Conservation (phyloP, 345 rosid species). For the Citrus glauca region DNA sequence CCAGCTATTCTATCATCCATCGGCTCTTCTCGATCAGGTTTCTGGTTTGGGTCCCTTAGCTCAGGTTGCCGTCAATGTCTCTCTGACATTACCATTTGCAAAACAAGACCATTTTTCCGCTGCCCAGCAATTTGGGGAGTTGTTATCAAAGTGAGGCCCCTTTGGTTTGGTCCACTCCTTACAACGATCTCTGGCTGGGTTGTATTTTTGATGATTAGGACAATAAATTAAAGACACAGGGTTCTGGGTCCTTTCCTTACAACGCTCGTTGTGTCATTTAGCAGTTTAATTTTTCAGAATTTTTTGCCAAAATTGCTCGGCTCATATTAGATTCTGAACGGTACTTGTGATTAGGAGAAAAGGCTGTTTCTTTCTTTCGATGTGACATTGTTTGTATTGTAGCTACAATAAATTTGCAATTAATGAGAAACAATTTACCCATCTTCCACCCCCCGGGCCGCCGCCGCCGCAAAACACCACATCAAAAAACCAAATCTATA, state of each 20-base stretch:
- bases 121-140: not conserved
- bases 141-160: not conserved
- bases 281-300: not conserved
- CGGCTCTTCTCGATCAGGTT: not conserved
- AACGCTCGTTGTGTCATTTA: not conserved
- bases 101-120: not conserved
- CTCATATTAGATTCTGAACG: not conserved
- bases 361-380: not conserved
- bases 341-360: not conserved
- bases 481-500: too few relatives aligned
- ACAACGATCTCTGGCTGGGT: too few relatives aligned
- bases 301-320: not conserved
- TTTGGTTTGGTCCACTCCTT: too few relatives aligned
- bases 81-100: not conserved
- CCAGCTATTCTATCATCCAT: not conserved
- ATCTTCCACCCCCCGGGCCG: rapidly evolving
- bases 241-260: not conserved
- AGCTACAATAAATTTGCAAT: too few relatives aligned
- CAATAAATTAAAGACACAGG: not conserved
- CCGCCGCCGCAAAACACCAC: too few relatives aligned
- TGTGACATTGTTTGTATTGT: not conserved
- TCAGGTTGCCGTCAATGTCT: not conserved
- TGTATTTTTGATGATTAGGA: not conserved
- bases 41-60: not conserved
- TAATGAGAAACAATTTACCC: too few relatives aligned